phyloP scores from a whole-genome alignment of 2,329 filamentous ascomycete species.

The Sporothrix dimorphospora region DNA sequence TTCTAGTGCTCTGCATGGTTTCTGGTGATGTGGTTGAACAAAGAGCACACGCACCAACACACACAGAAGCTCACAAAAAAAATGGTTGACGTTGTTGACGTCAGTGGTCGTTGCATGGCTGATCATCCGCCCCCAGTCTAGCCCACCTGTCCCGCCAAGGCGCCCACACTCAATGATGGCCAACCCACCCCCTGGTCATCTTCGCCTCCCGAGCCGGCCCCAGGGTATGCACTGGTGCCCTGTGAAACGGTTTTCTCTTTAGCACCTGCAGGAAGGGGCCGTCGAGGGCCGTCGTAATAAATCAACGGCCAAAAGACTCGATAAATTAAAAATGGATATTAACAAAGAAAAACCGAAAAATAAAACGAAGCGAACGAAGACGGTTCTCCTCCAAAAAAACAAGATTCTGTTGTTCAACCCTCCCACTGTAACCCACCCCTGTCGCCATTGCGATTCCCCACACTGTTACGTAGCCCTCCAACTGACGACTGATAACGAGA shows the following conservation, averaged over 20 bases:
- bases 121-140: conserved; percentile 12
- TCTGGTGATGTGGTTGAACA: conserved; percentile 9
- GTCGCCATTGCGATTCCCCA: conserved; percentile 3
- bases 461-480: not conserved
- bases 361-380: not conserved
- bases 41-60: not conserved
- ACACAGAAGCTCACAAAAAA: not conserved
- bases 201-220: too few species aligned
- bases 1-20: not conserved
- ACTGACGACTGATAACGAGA: not conserved
- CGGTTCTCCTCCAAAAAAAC: not conserved
- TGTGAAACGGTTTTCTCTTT: not conserved
- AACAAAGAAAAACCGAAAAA: not conserved
- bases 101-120: conserved; percentile 10
- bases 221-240: not conserved
- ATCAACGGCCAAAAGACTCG: not conserved
- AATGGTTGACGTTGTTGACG: conserved; percentile 19
- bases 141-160: not conserved
- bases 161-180: not conserved
- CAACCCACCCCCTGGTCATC: not conserved
- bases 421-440: conserved; percentile 10
- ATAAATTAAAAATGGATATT: not conserved
- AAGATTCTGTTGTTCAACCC: conserved; percentile 9
- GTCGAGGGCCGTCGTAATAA: too few species aligned
- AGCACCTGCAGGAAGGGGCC: not conserved